Evolutionary conservation across 306 rosid species (phyloP), one percentile per base, ranked within the genome.

Genomic region (Crataegus laevigata): DNA sequence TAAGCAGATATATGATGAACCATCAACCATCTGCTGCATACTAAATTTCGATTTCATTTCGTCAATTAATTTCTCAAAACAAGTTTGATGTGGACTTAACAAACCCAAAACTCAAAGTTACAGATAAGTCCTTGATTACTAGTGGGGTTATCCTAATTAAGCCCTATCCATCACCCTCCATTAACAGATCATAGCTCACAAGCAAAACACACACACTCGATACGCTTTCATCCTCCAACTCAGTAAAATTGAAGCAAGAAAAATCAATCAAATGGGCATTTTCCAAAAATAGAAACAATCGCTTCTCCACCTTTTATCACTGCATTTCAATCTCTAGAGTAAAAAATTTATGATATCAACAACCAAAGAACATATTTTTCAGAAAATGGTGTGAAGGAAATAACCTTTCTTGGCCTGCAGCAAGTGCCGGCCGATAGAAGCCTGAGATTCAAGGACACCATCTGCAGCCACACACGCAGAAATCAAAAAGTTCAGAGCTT

Each of bases 351-450:
- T 18, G 58, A 5, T 50, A 42, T 30, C 57, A 10, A 11, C 22
- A 69, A 43, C 51, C 30, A 73, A 52, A 71, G 8, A 24, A 24
- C 4, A 34, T 21, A 58, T n/a, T 17, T 51, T 10, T 42, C 68
- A 38, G 29, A 70, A 17, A 78, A 63, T 50, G 50, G 72, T 66
- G 4, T 57, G 72, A 29, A 71, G 43, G 66, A 57, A 45, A 21
- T 5, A 21, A 87, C 99, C 90, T 92, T 85, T 82, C 79, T 83
- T 90, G 61, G 93, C 96, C 80, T 92, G 99, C 55, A 94, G 99
- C 72, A 94, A 93, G 79, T 50, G 86, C 73, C 97, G 91, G 63
- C 89, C 92, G 3, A 69, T 72, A 38, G 79, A 85, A 63, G 18
- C 38, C 72, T 84, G 84, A 72, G 87, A 82, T 82, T 82, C 86